A percentile compares a stretch with the other conserved stretches of the same genome.
Evolutionary conservation across 352 stramenopile species (phyloP).

Genomic region (Phytophthora pinifolia): DNA sequence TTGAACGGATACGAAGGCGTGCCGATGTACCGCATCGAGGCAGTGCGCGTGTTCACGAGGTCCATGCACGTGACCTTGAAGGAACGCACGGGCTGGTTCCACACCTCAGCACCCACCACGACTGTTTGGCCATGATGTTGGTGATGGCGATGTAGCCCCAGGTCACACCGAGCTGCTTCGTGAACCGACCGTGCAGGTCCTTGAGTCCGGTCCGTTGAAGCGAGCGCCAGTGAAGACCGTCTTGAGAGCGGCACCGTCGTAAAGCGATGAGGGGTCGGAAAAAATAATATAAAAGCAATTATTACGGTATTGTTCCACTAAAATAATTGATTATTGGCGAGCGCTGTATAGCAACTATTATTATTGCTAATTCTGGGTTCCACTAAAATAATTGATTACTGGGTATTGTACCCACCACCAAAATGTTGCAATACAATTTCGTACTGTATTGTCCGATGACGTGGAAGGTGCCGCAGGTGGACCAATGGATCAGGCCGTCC

Average conservation of each 20-base stretch:
- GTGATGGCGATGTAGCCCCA: conserved; percentile 29
- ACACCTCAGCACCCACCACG: conserved; percentile 33
- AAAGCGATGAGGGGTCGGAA: no score
- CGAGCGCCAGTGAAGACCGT: conserved; percentile 34
- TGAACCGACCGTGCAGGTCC: conserved; percentile 29
- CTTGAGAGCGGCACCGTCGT: conserved; percentile 19
- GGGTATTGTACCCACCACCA: no score
- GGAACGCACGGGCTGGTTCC: conserved; percentile 32
- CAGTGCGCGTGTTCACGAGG: conserved; percentile 13
- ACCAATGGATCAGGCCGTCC: no score
- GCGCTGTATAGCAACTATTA: no score
- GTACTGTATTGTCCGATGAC: no score
- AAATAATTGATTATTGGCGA: no score
- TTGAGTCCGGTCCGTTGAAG: conserved; percentile 26
- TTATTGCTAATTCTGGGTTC: no score
- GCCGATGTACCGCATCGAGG: conserved; percentile 22
- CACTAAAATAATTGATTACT: no score
- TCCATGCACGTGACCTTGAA: conserved; percentile 23
- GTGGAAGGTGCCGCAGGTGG: no score
- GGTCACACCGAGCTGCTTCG: conserved; percentile 24
- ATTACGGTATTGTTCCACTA: no score
- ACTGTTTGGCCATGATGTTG: conserved; percentile 33
- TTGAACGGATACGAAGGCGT: conserved; percentile 34
- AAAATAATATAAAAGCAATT: no score
- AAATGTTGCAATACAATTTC: no score